These are phyloP conservation scores for Eleusine indica DNA, from an alignment of 176 grass and related monocot species.

Conservation along the genomic window DNA sequence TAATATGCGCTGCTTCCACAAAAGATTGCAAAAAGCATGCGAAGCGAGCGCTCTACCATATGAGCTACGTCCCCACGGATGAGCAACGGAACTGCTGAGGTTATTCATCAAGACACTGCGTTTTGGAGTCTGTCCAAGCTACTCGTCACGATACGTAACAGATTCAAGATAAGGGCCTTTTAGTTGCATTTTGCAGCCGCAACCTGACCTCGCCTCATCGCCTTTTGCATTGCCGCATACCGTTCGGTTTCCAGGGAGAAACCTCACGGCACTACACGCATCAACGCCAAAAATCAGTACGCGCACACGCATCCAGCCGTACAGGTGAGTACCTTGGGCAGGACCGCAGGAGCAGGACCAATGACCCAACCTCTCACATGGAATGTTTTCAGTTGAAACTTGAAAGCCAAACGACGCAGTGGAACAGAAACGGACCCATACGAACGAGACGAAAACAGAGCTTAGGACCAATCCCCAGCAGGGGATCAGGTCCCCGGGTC, in stretches of 20 bases:
- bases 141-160: too few relatives aligned
- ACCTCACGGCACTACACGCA: too few relatives aligned
- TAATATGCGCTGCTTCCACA: too few relatives aligned
- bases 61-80: conserved; percentile 65
- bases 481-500: not conserved
- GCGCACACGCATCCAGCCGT: not conserved
- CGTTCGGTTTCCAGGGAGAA: too few relatives aligned
- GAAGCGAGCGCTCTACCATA: conserved; percentile 99
- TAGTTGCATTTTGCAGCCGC: too few relatives aligned
- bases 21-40: conserved; percentile 43
- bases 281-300: too few relatives aligned
- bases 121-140: too few relatives aligned
- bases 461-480: not conserved
- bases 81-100: too few relatives aligned
- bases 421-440: not conserved
- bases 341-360: not conserved
- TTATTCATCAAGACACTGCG: too few relatives aligned
- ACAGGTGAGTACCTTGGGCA: not conserved
- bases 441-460: not conserved
- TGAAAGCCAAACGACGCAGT: not conserved
- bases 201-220: too few relatives aligned
- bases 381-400: not conserved
- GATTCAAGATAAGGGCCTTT: too few relatives aligned
- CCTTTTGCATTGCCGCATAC: too few relatives aligned
- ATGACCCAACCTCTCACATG: not conserved